Base-by-base conservation (phyloP, 352 stramenopile genomes). In the Globisporangium nunn region DNA sequence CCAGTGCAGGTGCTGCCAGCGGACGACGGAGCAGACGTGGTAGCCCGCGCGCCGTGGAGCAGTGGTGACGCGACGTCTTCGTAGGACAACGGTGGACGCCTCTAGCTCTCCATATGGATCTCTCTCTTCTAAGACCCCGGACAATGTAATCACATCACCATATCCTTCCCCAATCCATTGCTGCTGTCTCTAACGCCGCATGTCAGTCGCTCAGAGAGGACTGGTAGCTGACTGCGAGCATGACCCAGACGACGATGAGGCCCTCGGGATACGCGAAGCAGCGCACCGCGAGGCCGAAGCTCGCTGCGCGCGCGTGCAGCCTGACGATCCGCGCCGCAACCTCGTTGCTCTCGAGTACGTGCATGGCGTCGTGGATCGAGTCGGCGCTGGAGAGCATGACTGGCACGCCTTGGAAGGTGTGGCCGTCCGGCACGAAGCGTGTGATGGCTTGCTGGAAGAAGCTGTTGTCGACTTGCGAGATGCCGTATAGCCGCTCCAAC, bases 381-480 rank as follows among this genome's bases (percentile, higher is more conserved):
- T 71, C 62, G 23, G 62, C 29, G 14, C 12, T 30, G 12, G 29
- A 14, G 61, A 96, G 83, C 54, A 87, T 67, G 15, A 71, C 71
- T 1, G 88, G 88, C 23, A 92, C 86, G n/a, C 82, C 88, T 63
- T 95, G 82, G 61, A 96, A 96, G 6, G 83, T 94, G 58, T 87
- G 75, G 4, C 82, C 85, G 56, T 87, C 70, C 7, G 75, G 81
- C 5, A 96, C 83, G 47, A 83, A 87, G 7, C 68, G 73, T 45
- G 82, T 88, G 53, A 96, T 81, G 51, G 71, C 87, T 30, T 88
- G 79, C 56, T 90, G 78, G 59, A 96, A 96, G 44, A 95, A 77
- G 2, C 66, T 72, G 54, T 91, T 94, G 49, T 91, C 85, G 0
- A 90, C 61, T 53, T 87, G 74, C 4, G 73, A 54, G 8, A 87